Evolutionary conservation across 163 green algal genomes (phyloP).

Genomic region (Trebouxia gelatinosa): DNA sequence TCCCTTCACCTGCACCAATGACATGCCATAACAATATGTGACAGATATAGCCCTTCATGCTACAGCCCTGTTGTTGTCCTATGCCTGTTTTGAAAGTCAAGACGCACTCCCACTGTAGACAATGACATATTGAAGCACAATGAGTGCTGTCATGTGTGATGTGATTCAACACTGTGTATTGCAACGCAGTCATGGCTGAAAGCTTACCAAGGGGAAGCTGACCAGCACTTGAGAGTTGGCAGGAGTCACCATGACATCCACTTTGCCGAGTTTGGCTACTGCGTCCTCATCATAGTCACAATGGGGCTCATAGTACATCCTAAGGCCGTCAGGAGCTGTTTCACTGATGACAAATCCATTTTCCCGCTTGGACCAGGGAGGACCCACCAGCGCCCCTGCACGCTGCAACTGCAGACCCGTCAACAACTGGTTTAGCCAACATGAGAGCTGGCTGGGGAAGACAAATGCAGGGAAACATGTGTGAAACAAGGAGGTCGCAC

Average conservation of each 20-base stretch:
- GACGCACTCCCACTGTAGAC: background rate
- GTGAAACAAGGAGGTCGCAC: too few relatives aligned
- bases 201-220: slow-evolving; percentile 56
- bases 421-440: too few relatives aligned
- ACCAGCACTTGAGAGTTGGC: slow-evolving; percentile 58
- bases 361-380: slow-evolving; percentile 82
- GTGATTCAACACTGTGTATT: background rate
- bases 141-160: background rate
- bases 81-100: background rate
- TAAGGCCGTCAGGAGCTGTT: slow-evolving; percentile 38
- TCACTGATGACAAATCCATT: slow-evolving; percentile 71
- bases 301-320: slow-evolving; percentile 82
- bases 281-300: slow-evolving; percentile 62
- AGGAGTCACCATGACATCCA: slow-evolving; percentile 77
- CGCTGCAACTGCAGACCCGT: too few relatives aligned
- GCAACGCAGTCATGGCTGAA: background rate
- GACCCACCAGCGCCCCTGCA: slow-evolving; percentile 79
- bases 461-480: too few relatives aligned
- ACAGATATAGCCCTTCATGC: background rate
- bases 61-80: background rate
- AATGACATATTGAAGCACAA: background rate
- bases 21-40: background rate
- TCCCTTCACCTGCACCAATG: slow-evolving; percentile 47
- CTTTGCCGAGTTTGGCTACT: slow-evolving; percentile 36
- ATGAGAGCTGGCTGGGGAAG: too few relatives aligned